Base-by-base conservation (phyloP, 2,329 filamentous ascomycete species). In the Pseudocercospora pini-densiflorae region DNA sequence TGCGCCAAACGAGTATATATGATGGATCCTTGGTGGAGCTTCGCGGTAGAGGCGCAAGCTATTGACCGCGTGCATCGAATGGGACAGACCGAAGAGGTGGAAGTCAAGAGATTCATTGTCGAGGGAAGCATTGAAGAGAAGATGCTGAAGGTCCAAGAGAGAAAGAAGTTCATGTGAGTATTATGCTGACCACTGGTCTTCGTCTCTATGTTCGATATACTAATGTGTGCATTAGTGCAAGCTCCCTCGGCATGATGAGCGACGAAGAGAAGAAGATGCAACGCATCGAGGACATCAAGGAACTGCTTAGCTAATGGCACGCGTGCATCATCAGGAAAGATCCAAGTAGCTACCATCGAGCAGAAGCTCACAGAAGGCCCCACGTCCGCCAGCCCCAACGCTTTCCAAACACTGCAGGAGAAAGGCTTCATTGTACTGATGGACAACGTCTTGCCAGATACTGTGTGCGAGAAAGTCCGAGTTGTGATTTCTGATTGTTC, bases 11-110 rank as follows among this genome's bases (percentile, higher is more conserved):
- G 92, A 62, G 96, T 99, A 5, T 99, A 91, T 81, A 96, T 99
- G 92, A 98, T 99, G 95, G 95, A 99, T 79, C 95, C 95, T 0
- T 99, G 95, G 95, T 99, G 95, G 95, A 96, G 92, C 76, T 99
- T 94, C 79, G 94, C 95, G 0, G 90, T 98, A 12, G 95, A 99
- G 80, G 93, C 94, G 5, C 95, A 99, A 80, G 95, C 95, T 8
- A 98, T 99, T 75, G 95, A 99, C 81, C 92, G 95, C 1, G 93
- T 99, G 36, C 95, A 99, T 82, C 89, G 95, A 8, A 97, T 99
- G 92, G 95, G 95, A 0, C 95, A 99, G 79, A 89, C 91, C 59
- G 86, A 89, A 16, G 92, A 94, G 74, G 95, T 99, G 1, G 88
- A 89, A 63, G 94, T 99, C 0, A 90, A 90, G 72, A 85, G 95